Base-by-base conservation (phyloP, 495 filamentous ascomycete genomes). In the Venustampulla echinocandica region DNA sequence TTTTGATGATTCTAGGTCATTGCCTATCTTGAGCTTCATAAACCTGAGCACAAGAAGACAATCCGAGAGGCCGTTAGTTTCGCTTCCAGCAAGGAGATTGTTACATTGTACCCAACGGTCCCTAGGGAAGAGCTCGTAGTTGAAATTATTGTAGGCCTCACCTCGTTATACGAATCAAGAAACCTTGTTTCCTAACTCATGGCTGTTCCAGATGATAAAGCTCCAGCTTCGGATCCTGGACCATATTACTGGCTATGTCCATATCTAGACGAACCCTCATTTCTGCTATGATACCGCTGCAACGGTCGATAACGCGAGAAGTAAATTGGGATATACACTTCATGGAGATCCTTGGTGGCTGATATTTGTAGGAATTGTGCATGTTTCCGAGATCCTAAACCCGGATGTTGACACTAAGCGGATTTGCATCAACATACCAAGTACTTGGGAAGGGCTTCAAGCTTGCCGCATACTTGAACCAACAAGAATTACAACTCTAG, bases 401-500 rank as follows among this genome's bases (percentile, higher is more conserved):
- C 71, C 74, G 0, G 47, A 42, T 3, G 74, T 79, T 50, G 63
- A 74, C 22, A 41, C 54, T n/a, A 57, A 60, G 4, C 67, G 75
- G 46, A 62, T 84, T 33, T 79, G 70, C 37, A 75, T 82, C 64
- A 84, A 82, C 46, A 71, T 84, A 39, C 76, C 76, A 1, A 64
- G 69, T 19, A 84, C 78, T 4, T 81, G 76, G 72, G 76, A 82
- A 56, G 81, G 81, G 3, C 59, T 82, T 15, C 67, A 74, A 56
- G 81, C 79, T 21, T 84, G 79, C 54, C 64, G 65, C 4, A 64
- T 64, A n/a, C 63, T 85, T 11, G 71, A 80, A 50, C 51, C 56
- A 10, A 52, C 62, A 3, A 73, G 73, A 0, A 71, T 80, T 15
- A 58, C 64, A 22, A 80, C 80, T 0, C 56, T 84, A 11, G 79